Evolutionary conservation across 345 rosid genomes (phyloP).

Genomic region (Corchorus olitorius): DNA sequence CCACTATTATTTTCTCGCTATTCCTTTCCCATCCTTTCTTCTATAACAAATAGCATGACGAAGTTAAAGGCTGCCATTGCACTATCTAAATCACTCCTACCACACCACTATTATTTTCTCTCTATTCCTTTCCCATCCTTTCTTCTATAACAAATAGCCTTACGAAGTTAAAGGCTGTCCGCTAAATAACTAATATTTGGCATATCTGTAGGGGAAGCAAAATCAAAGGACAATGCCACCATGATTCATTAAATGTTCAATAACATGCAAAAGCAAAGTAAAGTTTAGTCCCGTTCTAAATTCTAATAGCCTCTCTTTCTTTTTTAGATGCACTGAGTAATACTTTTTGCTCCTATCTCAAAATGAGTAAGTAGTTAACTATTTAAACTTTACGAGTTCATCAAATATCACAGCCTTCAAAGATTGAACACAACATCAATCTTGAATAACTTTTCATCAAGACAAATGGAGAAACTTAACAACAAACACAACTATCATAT

Average conservation of each 20-base stretch:
- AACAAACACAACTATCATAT: not conserved
- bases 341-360: not conserved
- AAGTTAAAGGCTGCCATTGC: not conserved
- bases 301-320: not conserved
- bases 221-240: not conserved
- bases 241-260: conserved; percentile 1
- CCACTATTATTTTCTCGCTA: not conserved
- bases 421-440: not conserved
- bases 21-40: not conserved
- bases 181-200: not conserved
- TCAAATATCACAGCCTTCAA: not conserved
- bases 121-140: not conserved
- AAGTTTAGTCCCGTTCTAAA: not conserved
- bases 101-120: not conserved
- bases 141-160: not conserved
- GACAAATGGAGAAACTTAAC: not conserved
- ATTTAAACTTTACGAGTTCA: not conserved
- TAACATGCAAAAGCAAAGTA: not conserved
- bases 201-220: not conserved
- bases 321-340: not conserved
- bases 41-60: not conserved
- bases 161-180: not conserved
- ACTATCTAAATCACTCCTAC: conserved; percentile 2
- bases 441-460: not conserved
- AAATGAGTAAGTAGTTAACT: not conserved